Base-by-base conservation (phyloP, 805 yeast genomes). In the Debaryomyces tyrocola region DNA sequence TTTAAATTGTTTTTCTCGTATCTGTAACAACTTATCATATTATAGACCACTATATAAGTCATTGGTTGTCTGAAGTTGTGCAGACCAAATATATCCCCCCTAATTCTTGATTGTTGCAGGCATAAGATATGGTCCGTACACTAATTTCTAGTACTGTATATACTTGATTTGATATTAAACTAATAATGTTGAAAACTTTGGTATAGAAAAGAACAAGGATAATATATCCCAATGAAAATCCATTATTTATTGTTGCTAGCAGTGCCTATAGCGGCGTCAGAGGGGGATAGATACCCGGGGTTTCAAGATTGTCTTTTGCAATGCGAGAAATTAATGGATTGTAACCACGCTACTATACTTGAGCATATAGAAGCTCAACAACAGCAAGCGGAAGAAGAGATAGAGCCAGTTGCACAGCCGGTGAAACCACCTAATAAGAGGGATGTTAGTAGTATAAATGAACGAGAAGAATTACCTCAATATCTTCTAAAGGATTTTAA, bases 281-380 rank as follows among this genome's bases (percentile, higher is more conserved):
- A 55, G 4, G 75, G 75, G 2, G 75, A 70, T 40, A 41, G 34
- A 6, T 58, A 69, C 4, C 64, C 71, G 5, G 70, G 62, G 37
- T 69, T 55, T 52, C 24, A 44, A n/a, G 43, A 44, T 4, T 69
- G 74, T 43, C 36, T 58, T 7, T 24, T 35, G 1, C 52, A 60
- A n/a, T 68, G 74, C 48, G 27, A 47, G 18, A 44, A 31, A 3
- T 37, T 56, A n/a, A 44, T 55, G 48, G 53, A 54, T 14, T 59
- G 64, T 41, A 46, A 49, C 11, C 20, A 45, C 20, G 20, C 24
- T 18, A 47, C 44, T 20, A 46, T 56, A 2, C 54, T 57, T 33
- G 46, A 46, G 17, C 47, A 55, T 31, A 53, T 45, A 12, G 49
- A 53, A 46, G 37, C 31, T 39, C 21, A 44, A 41, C 33, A 45